Conservation (phyloP, 495 filamentous ascomycete species). For the Aspergillus nidulans region DNA sequence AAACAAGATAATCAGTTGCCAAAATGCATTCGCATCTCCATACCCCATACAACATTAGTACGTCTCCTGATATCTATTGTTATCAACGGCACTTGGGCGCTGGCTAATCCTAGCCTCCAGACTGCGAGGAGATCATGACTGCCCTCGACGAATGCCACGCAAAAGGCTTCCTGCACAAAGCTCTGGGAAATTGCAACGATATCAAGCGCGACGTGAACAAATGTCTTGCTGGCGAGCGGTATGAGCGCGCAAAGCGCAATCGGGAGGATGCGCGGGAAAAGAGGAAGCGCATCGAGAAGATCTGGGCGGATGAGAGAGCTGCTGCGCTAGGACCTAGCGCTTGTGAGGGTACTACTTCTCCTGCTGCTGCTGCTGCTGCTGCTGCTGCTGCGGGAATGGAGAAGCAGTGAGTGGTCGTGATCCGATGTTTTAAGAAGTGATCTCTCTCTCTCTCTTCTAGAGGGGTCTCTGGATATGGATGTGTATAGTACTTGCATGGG, state of each 20-base stretch:
- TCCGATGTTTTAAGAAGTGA: background rate
- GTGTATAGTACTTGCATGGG: conserved; percentile 7
- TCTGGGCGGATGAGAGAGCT: conserved; percentile 64
- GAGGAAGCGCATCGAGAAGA: conserved; percentile 60
- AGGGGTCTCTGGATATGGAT: background rate
- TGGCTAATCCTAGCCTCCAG: conserved; percentile 38
- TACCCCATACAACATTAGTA: conserved; percentile 84
- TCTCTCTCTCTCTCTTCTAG: no score
- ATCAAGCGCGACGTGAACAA: conserved; percentile 75
- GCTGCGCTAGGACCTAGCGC: background rate
- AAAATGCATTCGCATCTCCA: conserved; percentile 95
- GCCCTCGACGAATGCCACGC: conserved; percentile 96
- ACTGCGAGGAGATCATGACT: conserved; percentile 87
- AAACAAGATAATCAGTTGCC: background rate
- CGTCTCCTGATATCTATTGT: conserved; percentile 12
- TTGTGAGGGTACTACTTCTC: background rate
- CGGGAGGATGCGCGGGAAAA: conserved; percentile 66
- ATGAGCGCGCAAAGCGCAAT: conserved; percentile 71
- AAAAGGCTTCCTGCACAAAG: conserved; percentile 82
- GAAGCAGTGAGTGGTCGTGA: conserved; percentile 13
- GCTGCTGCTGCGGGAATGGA: conserved; percentile 8
- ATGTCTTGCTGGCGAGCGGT: conserved; percentile 75
- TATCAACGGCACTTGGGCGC: background rate
- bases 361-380: background rate
- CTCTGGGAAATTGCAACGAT: conserved; percentile 82